These are phyloP conservation scores for Amesomyces nigricolor DNA, from an alignment of 2,329 filamentous ascomycete species.

Conservation along the genomic window DNA sequence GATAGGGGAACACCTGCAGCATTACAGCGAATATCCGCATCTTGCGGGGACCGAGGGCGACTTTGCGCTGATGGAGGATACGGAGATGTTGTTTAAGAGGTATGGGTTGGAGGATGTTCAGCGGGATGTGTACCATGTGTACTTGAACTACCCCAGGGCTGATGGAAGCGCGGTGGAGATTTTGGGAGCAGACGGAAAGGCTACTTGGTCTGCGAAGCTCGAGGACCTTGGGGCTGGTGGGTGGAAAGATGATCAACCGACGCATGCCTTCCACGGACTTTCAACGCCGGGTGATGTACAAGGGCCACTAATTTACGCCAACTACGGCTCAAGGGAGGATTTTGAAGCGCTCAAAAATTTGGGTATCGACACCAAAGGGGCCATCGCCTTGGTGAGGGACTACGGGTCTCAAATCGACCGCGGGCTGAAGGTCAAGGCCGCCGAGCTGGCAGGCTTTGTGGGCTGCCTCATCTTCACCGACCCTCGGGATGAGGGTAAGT, in stretches of 20 bases:
- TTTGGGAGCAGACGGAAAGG: conserved; percentile 57
- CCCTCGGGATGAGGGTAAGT: conserved; percentile 78
- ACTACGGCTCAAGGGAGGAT: conserved; percentile 82
- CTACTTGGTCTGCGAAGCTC: conserved; percentile 71
- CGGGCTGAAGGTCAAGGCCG: conserved; percentile 81
- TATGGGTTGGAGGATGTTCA: conserved; percentile 69
- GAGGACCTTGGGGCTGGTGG: conserved; percentile 47
- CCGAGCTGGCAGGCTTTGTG: conserved; percentile 76
- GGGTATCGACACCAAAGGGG: conserved; percentile 68
- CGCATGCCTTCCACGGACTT: conserved; percentile 78
- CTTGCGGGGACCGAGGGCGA: conserved; percentile 93
- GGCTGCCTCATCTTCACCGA: conserved; percentile 93
- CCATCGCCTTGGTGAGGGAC: conserved; percentile 79
- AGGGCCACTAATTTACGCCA: conserved; percentile 84
- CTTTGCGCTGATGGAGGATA: conserved; percentile 76
- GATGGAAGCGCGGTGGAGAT: conserved; percentile 78
- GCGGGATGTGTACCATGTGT: conserved; percentile 78
- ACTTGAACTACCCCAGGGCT: conserved; percentile 81
- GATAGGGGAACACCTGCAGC: conserved; percentile 67
- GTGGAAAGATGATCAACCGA: conserved; percentile 31
- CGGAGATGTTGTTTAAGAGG: conserved; percentile 68
- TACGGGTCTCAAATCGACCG: conserved; percentile 67
- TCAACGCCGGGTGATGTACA: conserved; percentile 81
- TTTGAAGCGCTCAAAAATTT: conserved; percentile 67
- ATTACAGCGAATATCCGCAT: conserved; percentile 80